These are phyloP conservation scores for Tetrahymena thermophila DNA, from an alignment of 73 alveolate genomes.

Conservation along the genomic window DNA sequence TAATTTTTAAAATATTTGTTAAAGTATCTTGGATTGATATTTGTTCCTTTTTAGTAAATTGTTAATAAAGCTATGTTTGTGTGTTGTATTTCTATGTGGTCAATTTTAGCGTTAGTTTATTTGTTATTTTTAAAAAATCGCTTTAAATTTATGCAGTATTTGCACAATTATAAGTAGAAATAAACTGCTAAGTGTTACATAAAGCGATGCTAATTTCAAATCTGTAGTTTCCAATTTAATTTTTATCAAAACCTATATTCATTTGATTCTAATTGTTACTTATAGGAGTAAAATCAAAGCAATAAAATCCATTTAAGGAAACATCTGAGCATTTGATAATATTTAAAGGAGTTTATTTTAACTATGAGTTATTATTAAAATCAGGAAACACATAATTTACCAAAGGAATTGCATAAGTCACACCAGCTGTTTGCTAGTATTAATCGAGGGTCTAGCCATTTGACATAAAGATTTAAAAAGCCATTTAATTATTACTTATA, in stretches of 20 bases:
- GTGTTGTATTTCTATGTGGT: background rate
- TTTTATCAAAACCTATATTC: background rate
- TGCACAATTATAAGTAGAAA: background rate
- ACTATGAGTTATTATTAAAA: background rate
- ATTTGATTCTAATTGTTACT: background rate
- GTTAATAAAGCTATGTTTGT: no score
- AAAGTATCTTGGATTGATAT: background rate
- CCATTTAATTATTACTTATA: background rate
- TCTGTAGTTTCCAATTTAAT: background rate
- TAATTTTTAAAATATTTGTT: background rate
- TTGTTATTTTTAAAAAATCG: background rate
- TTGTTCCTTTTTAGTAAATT: background rate
- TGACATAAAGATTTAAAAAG: background rate
- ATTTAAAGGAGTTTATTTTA: background rate
- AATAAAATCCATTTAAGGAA: background rate
- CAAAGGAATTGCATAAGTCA: background rate
- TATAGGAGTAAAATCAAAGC: background rate
- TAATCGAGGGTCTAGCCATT: background rate
- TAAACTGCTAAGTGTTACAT: background rate
- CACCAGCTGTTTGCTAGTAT: background rate
- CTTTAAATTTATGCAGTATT: background rate
- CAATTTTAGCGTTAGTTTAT: background rate
- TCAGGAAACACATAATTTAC: background rate
- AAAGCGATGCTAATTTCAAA: background rate
- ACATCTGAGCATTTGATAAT: background rate